A percentile compares a stretch with the other conserved stretches of the same genome.
Evolutionary conservation across 306 rosid genomes (phyloP).

Genomic region (Albizia julibrissin): DNA sequence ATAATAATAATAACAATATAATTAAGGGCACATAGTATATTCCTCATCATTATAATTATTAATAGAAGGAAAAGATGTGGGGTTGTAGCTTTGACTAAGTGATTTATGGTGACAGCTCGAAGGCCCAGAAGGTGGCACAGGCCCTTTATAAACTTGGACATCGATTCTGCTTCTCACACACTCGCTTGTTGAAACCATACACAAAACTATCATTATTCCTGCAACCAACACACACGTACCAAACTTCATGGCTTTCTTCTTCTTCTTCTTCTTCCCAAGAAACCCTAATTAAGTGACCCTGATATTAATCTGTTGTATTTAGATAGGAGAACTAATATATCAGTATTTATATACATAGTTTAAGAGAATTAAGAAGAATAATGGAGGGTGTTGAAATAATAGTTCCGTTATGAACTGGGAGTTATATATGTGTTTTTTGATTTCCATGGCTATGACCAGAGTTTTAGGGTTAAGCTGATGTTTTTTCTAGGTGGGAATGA

Average conservation of each 20-base stretch:
- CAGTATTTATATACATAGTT: background rate
- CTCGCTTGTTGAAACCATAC: constrained; percentile 34
- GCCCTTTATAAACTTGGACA: background rate
- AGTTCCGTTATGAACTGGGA: background rate
- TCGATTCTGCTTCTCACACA: background rate
- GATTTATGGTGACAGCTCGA: constrained; percentile 59
- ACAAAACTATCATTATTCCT: constrained; percentile 18
- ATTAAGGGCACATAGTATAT: constrained; percentile 30
- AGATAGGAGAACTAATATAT: background rate
- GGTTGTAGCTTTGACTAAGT: constrained; percentile 35
- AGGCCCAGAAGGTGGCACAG: constrained; percentile 41
- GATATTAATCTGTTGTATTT: background rate
- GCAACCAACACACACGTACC: constrained; percentile 31
- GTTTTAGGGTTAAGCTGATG: background rate
- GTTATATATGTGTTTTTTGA: background rate
- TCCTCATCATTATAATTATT: constrained; percentile 16
- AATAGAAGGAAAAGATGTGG: constrained; percentile 31
- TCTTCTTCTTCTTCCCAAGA: background rate
- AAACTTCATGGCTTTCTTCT: background rate
- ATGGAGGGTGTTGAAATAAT: constrained; percentile 29
- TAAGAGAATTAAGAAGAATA: background rate
- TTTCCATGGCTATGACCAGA: background rate
- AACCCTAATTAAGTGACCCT: background rate
- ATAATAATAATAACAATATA: background rate
- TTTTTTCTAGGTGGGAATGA: background rate